Evolutionary conservation across 257 asterid genomes (phyloP).

Genomic region (Linaria vulgaris): DNA sequence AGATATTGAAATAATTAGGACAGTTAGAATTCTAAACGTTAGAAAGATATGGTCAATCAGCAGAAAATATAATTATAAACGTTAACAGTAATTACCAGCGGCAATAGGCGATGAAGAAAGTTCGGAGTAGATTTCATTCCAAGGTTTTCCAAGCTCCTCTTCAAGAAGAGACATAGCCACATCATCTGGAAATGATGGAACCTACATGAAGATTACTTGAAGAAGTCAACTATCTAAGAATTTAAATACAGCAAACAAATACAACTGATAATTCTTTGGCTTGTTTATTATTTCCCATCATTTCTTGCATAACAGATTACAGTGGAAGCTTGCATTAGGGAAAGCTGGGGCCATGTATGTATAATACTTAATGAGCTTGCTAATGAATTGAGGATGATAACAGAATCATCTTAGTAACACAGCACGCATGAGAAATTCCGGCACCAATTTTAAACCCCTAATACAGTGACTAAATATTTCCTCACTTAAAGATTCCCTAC

Average conservation of each 20-base stretch:
- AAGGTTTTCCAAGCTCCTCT: constrained; percentile 97
- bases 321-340: background rate
- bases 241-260: background rate
- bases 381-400: too few relatives aligned
- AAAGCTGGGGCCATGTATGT: background rate
- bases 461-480: background rate
- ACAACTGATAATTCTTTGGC: background rate
- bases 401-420: too few relatives aligned
- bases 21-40: constrained; percentile 1
- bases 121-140: constrained; percentile 81
- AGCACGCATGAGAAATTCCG: background rate
- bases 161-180: constrained; percentile 96
- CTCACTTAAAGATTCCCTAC: background rate
- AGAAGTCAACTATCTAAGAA: constrained; percentile 17
- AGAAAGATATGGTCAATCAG: background rate
- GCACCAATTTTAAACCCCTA: background rate
- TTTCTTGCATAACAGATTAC: constrained; percentile 11
- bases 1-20: constrained; percentile 19
- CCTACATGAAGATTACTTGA: constrained; percentile 43
- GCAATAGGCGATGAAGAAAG: constrained; percentile 98
- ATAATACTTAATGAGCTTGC: too few relatives aligned
- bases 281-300: constrained; percentile 12
- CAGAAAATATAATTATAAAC: constrained; percentile 5
- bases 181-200: constrained; percentile 98
- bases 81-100: constrained; percentile 68